Base-by-base conservation (phyloP, 257 asterid species). In the Solanum stenotomum region DNA sequence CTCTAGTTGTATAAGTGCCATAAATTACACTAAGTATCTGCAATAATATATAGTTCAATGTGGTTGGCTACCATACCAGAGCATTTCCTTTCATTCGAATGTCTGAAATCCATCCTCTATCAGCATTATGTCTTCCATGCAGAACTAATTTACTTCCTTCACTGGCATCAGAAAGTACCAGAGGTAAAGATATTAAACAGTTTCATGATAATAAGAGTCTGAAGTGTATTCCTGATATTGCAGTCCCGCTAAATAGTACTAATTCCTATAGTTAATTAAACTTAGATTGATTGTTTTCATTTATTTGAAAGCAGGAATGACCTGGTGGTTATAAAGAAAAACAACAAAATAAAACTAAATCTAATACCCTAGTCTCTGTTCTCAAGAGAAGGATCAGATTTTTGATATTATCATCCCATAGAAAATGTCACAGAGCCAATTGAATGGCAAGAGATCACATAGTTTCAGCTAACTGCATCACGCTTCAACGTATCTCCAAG, bases 61-160 rank as follows among this genome's bases (percentile, higher is more conserved):
- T 31, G 18, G 61, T 13, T 16, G 40, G 33, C 15, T 46, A 84
- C 77, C 23, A 82, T 90, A 95, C 99, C 98, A 93, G 94, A 90
- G 95, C 78, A 88, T 90, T 87, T 87, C 98, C 96, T 13, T 82
- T 89, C 92, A 87, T 94, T 87, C 94, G 92, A 75, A 94, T 92
- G 77, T 93, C 96, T 77, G 93, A 88, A 88, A 96, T 93, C 99
- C 99, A 97, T 87, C 91, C 95, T 88, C 89, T 89, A 94, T 97
- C 98, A 82, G 94, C 98, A 92, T 96, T 93, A 89, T 97, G 98
- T 86, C 98, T 95, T 91, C 98, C 99, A 89, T 94, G 97, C 93
- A 97, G 88, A 86, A 93, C 94, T 91, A 96, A 91, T 61, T 92
- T 75, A 83, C 93, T 90, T 59, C 96, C 98, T 91, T 96, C 92